phyloP scores from a whole-genome alignment of 2,329 filamentous ascomycete species.

The Escovopsis sp. region DNA sequence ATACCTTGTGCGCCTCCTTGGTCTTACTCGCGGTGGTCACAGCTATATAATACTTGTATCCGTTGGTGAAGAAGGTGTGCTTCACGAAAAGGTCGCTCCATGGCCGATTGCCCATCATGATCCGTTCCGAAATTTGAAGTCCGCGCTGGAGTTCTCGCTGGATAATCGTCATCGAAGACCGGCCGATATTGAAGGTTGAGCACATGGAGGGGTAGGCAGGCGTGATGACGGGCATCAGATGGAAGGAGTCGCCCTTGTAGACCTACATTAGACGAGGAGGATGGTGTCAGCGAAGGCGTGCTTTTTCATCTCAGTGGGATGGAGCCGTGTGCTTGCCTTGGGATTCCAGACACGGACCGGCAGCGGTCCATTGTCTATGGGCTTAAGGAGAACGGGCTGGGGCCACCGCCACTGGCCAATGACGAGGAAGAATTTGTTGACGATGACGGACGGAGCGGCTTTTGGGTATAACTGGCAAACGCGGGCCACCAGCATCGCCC shows the following conservation, averaged over 20 bases:
- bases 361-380: constrained; percentile 67
- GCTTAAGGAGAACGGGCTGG: constrained; percentile 77
- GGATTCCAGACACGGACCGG: constrained; percentile 91
- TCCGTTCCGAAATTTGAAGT: constrained; percentile 60
- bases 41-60: constrained; percentile 91
- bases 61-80: constrained; percentile 83
- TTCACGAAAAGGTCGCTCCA: constrained; percentile 86
- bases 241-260: constrained; percentile 66
- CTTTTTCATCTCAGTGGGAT: not conserved
- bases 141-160: constrained; percentile 68
- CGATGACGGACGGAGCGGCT: constrained; percentile 73
- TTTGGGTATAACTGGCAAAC: constrained; percentile 94
- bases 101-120: constrained; percentile 57
- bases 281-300: constrained; percentile 6
- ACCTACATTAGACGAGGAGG: constrained; percentile 27
- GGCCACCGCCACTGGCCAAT: constrained; percentile 91
- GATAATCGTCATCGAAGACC: constrained; percentile 74
- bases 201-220: constrained; percentile 97
- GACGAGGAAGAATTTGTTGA: constrained; percentile 88
- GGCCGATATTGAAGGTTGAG: constrained; percentile 83
- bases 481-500: constrained; percentile 92
- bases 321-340: constrained; percentile 41
- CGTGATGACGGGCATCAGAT: constrained; percentile 96
- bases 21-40: constrained; percentile 70
- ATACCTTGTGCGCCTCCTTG: constrained; percentile 71